These are phyloP conservation scores for Steccherinum ochraceum DNA, from an alignment of 768 basidiomycete genomes.

Conservation along the genomic window DNA sequence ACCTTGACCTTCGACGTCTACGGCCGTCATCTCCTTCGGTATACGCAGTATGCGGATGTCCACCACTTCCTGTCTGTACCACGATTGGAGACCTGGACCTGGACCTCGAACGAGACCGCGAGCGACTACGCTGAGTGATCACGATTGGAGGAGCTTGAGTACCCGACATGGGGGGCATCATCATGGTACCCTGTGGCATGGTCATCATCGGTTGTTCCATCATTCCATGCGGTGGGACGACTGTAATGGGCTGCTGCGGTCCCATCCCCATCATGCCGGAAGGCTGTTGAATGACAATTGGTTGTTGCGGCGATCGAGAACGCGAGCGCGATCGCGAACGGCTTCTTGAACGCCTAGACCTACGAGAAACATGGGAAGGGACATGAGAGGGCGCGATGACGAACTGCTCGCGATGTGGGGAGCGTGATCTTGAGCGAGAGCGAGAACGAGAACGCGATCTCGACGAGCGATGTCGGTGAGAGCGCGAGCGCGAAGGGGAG, in stretches of 20 bases:
- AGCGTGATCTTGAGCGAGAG: constrained; percentile 2
- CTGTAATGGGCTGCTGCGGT: background rate
- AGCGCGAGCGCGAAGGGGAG: background rate
- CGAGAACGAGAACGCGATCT: background rate
- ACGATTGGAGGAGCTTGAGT: background rate
- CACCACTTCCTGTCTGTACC: background rate
- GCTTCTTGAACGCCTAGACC: too few relatives aligned
- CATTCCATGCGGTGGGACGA: too few relatives aligned
- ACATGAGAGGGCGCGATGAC: constrained; percentile 2
- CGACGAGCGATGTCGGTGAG: background rate
- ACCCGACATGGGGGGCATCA: background rate
- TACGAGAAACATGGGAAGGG: constrained; percentile 5
- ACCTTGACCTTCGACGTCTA: background rate
- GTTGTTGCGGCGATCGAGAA: constrained; percentile 3
- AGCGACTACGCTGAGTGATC: background rate
- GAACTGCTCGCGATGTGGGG: background rate
- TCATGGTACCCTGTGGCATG: background rate
- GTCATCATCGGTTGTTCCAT: background rate
- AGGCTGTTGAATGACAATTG: too few relatives aligned
- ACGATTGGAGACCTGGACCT: background rate
- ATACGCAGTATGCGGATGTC: background rate
- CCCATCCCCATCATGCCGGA: too few relatives aligned
- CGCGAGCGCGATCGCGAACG: constrained; percentile 19
- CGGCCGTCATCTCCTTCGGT: background rate
- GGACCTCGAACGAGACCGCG: background rate